These are phyloP conservation scores for Aschersonia sp. DNA, from an alignment of 2,329 filamentous ascomycete genomes.

Conservation along the genomic window DNA sequence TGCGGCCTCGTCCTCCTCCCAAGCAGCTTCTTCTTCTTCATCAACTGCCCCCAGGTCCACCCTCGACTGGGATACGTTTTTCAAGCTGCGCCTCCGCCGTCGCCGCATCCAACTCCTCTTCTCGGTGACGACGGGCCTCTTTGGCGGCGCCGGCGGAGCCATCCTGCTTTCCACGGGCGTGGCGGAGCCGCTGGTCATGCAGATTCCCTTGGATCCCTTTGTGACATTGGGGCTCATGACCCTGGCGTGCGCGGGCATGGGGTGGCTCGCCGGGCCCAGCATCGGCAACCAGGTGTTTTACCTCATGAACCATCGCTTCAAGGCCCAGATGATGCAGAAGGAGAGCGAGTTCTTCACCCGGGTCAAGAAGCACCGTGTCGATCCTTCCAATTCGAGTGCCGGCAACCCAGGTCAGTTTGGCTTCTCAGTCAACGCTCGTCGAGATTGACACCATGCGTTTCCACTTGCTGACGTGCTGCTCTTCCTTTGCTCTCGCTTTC, in stretches of 20 bases:
- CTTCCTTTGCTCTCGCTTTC: background rate
- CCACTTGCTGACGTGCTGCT: too few species aligned
- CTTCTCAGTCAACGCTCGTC: background rate
- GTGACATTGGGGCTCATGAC: conserved; percentile 72
- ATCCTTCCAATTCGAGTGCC: conserved; percentile 77
- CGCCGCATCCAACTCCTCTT: conserved; percentile 72
- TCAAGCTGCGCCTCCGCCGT: conserved; percentile 73
- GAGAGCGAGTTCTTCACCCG: conserved; percentile 87
- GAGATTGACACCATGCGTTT: background rate
- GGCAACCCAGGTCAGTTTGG: conserved; percentile 55
- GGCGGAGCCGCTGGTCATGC: conserved; percentile 54
- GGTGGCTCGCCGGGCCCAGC: conserved; percentile 78
- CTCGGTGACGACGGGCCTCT: conserved; percentile 50
- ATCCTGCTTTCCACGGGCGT: conserved; percentile 55
- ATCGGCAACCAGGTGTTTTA: conserved; percentile 72
- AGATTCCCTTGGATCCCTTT: conserved; percentile 77
- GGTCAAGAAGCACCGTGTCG: conserved; percentile 83
- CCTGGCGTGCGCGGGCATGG: conserved; percentile 59
- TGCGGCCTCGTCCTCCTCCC: background rate
- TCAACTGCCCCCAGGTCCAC: background rate
- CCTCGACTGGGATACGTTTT: conserved; percentile 85
- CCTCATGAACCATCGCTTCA: conserved; percentile 54
- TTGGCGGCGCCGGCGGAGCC: conserved; percentile 47
- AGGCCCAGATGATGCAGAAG: conserved; percentile 67
- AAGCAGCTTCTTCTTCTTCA: background rate